Evolutionary conservation across 345 rosid species (phyloP), one percentile per base, ranked within the genome.

Genomic region (Boechera retrofracta): DNA sequence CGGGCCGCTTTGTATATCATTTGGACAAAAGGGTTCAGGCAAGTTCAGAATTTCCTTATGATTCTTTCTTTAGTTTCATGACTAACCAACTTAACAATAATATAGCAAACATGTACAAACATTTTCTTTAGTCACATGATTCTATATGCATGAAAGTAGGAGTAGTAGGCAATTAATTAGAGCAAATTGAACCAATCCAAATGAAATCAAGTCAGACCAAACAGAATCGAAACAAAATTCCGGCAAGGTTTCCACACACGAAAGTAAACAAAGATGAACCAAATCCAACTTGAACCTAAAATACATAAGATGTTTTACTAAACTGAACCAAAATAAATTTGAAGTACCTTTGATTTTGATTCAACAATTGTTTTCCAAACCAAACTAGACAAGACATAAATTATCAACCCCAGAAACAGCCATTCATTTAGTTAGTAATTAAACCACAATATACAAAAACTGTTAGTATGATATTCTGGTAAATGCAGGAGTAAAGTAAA

Each of bases 61-160:
- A 31, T 2, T 32, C 24, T 57, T 57, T 57, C 8, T 18, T 35
- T 35, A 67, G 71, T 35, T 58, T 45, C 56, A 18, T 44, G 45
- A 45, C 13, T 18, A 65, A 32, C 31, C 31, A 48, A 66, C 44
- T 48, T 39, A 41, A 55, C 52, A 44, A 54, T 15, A 29, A 13
- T 38, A 28, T 53, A 38, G 39, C 51, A 42, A 42, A 28, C 11
- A 1, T 15, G 36, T 42, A 52, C 31, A 52, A 7, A 13, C 10
- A 16, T 8, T 16, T 67, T 67, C 45, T 53, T 68, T 41, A n/a
- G 16, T 29, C 39, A n/a, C 10, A 54, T 38, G 61, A 42, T 39
- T 39, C 42, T 11, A 1, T 41, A 38, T n/a, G 6, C 39, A 9
- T 45, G 15, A 28, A 45, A 44, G 26, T 18, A 51, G 21, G 45